A percentile compares a stretch with the other conserved stretches of the same genome.
phyloP scores from a whole-genome alignment of 75 land plant species.

The Adiantum capillusveneris region DNA sequence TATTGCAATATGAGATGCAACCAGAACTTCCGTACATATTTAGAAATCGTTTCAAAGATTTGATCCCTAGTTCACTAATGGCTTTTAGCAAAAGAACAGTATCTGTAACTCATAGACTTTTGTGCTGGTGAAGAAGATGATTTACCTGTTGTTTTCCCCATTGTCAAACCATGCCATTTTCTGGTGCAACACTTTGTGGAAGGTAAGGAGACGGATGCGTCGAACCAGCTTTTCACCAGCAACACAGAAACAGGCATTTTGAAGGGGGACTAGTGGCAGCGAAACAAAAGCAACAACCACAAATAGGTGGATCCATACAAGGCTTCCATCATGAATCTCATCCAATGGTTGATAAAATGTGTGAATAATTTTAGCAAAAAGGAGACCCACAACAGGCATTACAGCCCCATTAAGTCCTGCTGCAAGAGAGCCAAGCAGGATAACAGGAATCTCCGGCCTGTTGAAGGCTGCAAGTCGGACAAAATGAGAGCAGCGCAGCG shows the following conservation, averaged over 20 bases:
- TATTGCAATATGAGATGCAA: too few relatives aligned
- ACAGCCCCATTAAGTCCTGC: conserved; percentile 32
- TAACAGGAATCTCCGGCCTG: conserved; percentile 40
- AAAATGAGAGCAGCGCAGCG: conserved; percentile 10
- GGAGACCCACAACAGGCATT: conserved; percentile 37
- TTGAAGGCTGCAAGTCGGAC: too few relatives aligned
- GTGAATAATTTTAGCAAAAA: conserved; percentile 32
- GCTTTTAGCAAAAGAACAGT: too few relatives aligned
- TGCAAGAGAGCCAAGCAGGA: conserved; percentile 35
- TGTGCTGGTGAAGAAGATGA: too few relatives aligned
- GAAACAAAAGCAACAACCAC: conserved; percentile 17
- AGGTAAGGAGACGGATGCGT: conserved; percentile 41
- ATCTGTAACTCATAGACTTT: too few relatives aligned
- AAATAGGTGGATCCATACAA: conserved; percentile 44
- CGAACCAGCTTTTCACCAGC: conserved; percentile 35
- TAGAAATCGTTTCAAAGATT: too few relatives aligned
- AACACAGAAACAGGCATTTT: conserved; percentile 25
- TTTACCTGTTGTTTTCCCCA: conserved; percentile 49
- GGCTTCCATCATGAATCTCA: conserved; percentile 26
- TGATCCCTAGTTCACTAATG: too few relatives aligned
- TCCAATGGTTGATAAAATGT: conserved; percentile 27
- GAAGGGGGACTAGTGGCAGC: conserved; percentile 11
- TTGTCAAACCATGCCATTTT: conserved; percentile 79
- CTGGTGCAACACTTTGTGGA: conserved; percentile 62
- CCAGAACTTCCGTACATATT: too few relatives aligned